Evolutionary conservation across 306 rosid species (phyloP).

Genomic region (Pyrus pyrifolia): DNA sequence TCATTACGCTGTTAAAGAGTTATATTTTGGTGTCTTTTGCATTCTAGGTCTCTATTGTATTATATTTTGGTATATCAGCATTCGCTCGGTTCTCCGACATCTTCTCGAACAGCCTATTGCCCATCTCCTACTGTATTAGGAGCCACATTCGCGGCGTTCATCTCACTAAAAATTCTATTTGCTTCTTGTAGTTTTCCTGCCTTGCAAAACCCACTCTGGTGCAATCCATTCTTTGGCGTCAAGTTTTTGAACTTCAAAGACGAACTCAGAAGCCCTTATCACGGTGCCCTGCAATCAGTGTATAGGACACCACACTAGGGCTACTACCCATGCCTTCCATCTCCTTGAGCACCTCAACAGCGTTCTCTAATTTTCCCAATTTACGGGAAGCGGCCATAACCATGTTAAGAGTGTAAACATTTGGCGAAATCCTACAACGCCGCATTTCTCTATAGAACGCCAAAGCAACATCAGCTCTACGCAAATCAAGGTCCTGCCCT

Average conservation of each 20-base stretch:
- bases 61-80: not conserved
- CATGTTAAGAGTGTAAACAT: conserved; percentile 67
- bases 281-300: no score
- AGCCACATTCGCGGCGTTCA: conserved; percentile 46
- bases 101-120: no score
- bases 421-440: conserved; percentile 38
- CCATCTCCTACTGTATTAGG: no score
- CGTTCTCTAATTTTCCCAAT: conserved; percentile 55
- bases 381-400: conserved; percentile 57
- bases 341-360: conserved; percentile 31
- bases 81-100: no score
- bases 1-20: not conserved
- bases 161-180: conserved; percentile 45
- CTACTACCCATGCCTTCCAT: conserved; percentile 2
- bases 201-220: conserved; percentile 47
- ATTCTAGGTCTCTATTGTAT: not conserved
- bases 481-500: conserved; percentile 12
- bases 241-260: no score
- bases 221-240: no score
- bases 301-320: no score
- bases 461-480: conserved; percentile 48
- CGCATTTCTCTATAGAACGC: conserved; percentile 46
- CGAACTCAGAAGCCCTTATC: no score
- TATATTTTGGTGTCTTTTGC: not conserved
- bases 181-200: conserved; percentile 65